These are phyloP conservation scores for Penicillium janthinellum DNA, from an alignment of 2,329 filamentous ascomycete genomes.

Conservation along the genomic window DNA sequence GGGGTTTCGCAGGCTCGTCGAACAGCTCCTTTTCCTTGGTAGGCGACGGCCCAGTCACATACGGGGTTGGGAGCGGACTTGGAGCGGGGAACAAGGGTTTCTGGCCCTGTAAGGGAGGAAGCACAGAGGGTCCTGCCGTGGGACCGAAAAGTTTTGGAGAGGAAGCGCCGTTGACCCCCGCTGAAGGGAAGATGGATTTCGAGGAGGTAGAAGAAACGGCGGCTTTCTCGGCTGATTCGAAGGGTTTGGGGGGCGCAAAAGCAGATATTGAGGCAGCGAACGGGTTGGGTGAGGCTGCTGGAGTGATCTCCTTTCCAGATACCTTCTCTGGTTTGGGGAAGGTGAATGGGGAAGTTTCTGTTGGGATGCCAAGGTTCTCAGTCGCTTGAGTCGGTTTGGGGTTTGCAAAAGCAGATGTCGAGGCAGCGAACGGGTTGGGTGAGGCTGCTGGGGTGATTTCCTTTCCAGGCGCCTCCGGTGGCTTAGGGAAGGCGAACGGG, in stretches of 20 bases:
- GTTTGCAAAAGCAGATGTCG: too few relatives aligned
- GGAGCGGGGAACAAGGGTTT: conserved; percentile 10
- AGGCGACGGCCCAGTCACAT: not conserved
- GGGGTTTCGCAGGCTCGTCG: not conserved
- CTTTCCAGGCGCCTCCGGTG: not conserved
- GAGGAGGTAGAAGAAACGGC: not conserved
- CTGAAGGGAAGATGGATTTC: conserved; percentile 3
- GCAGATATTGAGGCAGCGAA: conserved; percentile 5
- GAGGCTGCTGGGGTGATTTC: not conserved
- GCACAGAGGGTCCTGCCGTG: not conserved
- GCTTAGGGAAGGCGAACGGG: conserved; percentile 6
- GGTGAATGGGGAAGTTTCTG: too few relatives aligned
- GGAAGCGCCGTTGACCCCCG: not conserved
- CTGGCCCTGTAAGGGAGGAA: not conserved
- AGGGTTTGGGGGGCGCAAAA: conserved; percentile 3
- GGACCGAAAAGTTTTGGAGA: conserved; percentile 1
- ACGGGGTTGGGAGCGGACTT: not conserved
- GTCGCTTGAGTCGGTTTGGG: too few relatives aligned
- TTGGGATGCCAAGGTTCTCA: too few relatives aligned
- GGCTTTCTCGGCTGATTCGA: not conserved
- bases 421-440: too few relatives aligned
- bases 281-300: too few relatives aligned
- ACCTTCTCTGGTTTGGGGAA: too few relatives aligned
- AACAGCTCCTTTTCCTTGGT: not conserved
- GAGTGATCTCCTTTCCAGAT: too few relatives aligned